A percentile compares a stretch with the other conserved stretches of the same genome.
These are phyloP conservation scores for Aristolochia fimbriata DNA, from an alignment of 164 flowering plant genomes.

Conservation along the genomic window DNA sequence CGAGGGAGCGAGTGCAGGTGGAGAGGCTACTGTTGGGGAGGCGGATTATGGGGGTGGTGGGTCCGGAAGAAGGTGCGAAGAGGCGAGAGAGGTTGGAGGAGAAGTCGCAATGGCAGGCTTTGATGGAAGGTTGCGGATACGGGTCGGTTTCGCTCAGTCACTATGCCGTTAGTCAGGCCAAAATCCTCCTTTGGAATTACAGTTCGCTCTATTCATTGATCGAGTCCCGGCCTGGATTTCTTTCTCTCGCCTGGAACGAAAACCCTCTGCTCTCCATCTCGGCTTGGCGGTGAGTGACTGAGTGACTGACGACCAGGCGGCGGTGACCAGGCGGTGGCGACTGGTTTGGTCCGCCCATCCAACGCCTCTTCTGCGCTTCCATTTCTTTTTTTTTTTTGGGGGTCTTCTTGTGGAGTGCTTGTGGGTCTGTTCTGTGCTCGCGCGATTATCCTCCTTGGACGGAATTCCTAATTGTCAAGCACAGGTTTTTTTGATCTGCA, in stretches of 20 bases:
- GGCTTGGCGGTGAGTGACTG: conserved; percentile 75
- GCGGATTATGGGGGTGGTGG: conserved; percentile 43
- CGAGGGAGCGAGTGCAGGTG: conserved; percentile 42
- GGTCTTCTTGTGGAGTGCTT: too few relatives aligned
- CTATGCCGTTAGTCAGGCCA: conserved; percentile 83
- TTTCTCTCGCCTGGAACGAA: conserved; percentile 75
- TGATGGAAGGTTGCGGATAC: conserved; percentile 69
- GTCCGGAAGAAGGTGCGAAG: conserved; percentile 30
- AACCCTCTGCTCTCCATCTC: conserved; percentile 80
- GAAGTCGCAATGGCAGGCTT: conserved; percentile 47
- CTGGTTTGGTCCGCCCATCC: too few relatives aligned
- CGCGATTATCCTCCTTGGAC: too few relatives aligned
- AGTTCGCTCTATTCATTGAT: conserved; percentile 44
- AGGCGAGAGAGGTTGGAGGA: conserved; percentile 57
- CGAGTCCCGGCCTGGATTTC: conserved; percentile 63
- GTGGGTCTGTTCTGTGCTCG: too few relatives aligned
- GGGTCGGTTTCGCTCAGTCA: conserved; percentile 54
- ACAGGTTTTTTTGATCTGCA: too few relatives aligned
- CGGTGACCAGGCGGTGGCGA: too few relatives aligned
- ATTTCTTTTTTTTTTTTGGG: too few relatives aligned
- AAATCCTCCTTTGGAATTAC: conserved; percentile 71
- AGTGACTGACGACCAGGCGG: too few relatives aligned
- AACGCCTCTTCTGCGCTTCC: too few relatives aligned
- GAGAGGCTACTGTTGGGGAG: conserved; percentile 59
- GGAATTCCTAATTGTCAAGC: too few relatives aligned